A percentile compares a stretch with the other conserved stretches of the same genome.
phyloP scores from a whole-genome alignment of 192 early-diverging fungal species.

The Gigaspora rosea region DNA sequence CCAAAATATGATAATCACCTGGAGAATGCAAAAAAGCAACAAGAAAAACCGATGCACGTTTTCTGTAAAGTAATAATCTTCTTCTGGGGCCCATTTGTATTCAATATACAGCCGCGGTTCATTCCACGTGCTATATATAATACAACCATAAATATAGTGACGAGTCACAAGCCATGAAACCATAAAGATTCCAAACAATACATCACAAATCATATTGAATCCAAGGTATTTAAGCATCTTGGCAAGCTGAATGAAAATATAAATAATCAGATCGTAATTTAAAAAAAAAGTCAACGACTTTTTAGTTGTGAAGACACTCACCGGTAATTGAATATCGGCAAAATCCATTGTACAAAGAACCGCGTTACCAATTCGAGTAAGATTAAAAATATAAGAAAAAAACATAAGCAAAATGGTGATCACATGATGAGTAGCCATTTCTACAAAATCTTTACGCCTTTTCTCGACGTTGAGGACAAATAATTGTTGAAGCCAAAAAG shows the following conservation, averaged over 20 bases:
- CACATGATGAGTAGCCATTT: conserved; percentile 75
- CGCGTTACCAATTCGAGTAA: conserved; percentile 77
- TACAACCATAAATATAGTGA: conserved; percentile 68
- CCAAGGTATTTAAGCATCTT: conserved; percentile 79
- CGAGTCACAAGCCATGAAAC: conserved; percentile 77
- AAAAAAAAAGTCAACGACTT: background rate
- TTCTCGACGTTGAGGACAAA: conserved; percentile 75
- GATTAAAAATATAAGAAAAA: conserved; percentile 67
- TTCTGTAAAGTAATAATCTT: conserved; percentile 54
- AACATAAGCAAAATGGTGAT: conserved; percentile 71
- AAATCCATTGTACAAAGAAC: conserved; percentile 78
- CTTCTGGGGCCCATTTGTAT: conserved; percentile 58
- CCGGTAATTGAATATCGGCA: conserved; percentile 75
- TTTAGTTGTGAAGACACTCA: conserved; percentile 35
- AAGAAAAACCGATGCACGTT: conserved; percentile 57
- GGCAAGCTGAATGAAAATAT: conserved; percentile 49
- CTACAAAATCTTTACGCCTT: conserved; percentile 70
- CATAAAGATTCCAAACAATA: conserved; percentile 74
- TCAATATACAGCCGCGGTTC: conserved; percentile 52
- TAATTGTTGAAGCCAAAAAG: conserved; percentile 80
- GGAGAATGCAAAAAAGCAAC: conserved; percentile 60
- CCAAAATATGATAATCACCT: conserved; percentile 78
- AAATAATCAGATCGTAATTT: background rate
- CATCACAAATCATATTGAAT: conserved; percentile 61
- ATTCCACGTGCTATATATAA: conserved; percentile 63